phyloP scores from a whole-genome alignment of 2,329 filamentous ascomycete genomes.

The Chaetomium sp. region DNA sequence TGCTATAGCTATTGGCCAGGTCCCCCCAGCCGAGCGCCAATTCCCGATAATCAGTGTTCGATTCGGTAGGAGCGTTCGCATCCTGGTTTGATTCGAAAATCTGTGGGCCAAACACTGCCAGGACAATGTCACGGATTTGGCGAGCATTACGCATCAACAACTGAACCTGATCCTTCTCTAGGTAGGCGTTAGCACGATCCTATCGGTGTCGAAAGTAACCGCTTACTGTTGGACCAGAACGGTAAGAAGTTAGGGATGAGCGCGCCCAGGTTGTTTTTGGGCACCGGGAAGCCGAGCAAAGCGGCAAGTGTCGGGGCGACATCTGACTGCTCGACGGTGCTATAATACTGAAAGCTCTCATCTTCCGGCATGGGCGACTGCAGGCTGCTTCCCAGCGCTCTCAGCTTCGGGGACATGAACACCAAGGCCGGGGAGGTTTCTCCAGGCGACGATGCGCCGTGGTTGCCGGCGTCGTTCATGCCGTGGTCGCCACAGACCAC shows the following conservation, averaged over 20 bases:
- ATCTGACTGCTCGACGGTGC: slow-evolving; percentile 88
- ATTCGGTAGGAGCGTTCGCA: slow-evolving; percentile 39
- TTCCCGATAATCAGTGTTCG: slow-evolving; percentile 53
- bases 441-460: slow-evolving; percentile 89
- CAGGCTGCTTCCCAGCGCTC: slow-evolving; percentile 50
- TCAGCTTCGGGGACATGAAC: slow-evolving; percentile 85
- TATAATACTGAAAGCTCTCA: slow-evolving; percentile 81
- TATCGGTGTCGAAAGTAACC: no score
- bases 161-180: slow-evolving; percentile 59
- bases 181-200: slow-evolving; percentile 26
- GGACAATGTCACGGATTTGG: slow-evolving; percentile 77
- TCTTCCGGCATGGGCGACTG: slow-evolving; percentile 59
- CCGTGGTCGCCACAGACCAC: slow-evolving; percentile 92
- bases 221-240: slow-evolving; percentile 69
- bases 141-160: slow-evolving; percentile 76
- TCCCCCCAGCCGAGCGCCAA: slow-evolving; percentile 71
- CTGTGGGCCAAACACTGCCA: slow-evolving; percentile 65
- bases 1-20: slow-evolving; percentile 30
- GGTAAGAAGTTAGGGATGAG: slow-evolving; percentile 78
- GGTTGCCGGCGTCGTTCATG: slow-evolving; percentile 99
- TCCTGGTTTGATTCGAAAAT: slow-evolving; percentile 44
- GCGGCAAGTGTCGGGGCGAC: slow-evolving; percentile 86
- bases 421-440: slow-evolving; percentile 92
- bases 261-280: slow-evolving; percentile 86
- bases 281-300: slow-evolving; percentile 82